Evolutionary conservation across 768 basidiomycete genomes (phyloP).

Genomic region (Boletellus ananas): DNA sequence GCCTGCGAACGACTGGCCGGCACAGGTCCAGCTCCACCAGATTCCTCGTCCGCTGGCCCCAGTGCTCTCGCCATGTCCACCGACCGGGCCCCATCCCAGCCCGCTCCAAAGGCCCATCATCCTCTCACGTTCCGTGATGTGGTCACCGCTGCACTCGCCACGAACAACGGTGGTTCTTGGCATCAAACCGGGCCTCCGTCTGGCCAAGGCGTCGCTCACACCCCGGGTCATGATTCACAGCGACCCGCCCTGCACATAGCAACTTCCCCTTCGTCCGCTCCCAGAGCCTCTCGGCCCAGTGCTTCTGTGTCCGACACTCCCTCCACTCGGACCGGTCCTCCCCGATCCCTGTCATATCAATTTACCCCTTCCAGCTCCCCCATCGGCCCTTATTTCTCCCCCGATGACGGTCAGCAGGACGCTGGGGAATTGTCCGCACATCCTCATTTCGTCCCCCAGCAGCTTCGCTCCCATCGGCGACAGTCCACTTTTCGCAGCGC

Average conservation of each 20-base stretch:
- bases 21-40: too few relatives aligned
- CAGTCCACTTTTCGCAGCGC: slow-evolving; percentile 58
- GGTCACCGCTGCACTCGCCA: slow-evolving; percentile 3
- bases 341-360: slow-evolving; percentile 65
- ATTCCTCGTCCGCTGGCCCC: too few relatives aligned
- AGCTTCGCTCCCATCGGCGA: slow-evolving; percentile 14
- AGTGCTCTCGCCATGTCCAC: slow-evolving; percentile 9
- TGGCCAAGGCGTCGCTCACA: not conserved
- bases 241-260: slow-evolving; percentile 15
- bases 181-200: not conserved
- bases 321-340: slow-evolving; percentile 66
- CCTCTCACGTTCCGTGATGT: slow-evolving; percentile 8
- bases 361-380: slow-evolving; percentile 50
- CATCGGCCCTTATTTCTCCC: slow-evolving; percentile 25
- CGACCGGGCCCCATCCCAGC: not conserved
- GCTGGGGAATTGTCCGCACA: slow-evolving; percentile 30
- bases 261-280: slow-evolving; percentile 7
- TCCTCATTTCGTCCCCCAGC: slow-evolving; percentile 30
- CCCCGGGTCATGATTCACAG: slow-evolving; percentile 1
- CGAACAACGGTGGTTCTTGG: not conserved
- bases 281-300: slow-evolving; percentile 5
- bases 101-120: not conserved
- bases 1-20: too few relatives aligned
- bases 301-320: slow-evolving; percentile 41
- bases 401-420: slow-evolving; percentile 25